These are phyloP conservation scores for Pleurotus platypus DNA, from an alignment of 768 basidiomycete genomes.

Conservation along the genomic window DNA sequence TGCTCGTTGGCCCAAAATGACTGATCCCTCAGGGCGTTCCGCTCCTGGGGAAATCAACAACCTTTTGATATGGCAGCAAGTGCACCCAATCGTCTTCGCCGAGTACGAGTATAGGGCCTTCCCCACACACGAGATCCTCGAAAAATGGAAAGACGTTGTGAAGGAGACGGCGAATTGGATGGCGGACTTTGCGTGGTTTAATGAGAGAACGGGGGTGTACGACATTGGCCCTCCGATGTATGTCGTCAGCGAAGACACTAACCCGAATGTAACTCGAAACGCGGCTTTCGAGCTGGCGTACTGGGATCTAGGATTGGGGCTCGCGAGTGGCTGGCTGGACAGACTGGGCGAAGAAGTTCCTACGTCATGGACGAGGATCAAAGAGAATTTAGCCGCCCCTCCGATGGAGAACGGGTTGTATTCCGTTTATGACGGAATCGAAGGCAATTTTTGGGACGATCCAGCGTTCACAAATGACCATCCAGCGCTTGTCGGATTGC, in stretches of 20 bases:
- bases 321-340: slow-evolving; percentile 48
- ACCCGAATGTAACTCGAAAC: slow-evolving; percentile 49
- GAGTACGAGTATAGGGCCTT: slow-evolving; percentile 51
- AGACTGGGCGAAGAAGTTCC: slow-evolving; percentile 38
- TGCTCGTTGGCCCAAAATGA: slow-evolving; percentile 67
- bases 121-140: slow-evolving; percentile 32
- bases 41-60: slow-evolving; percentile 61
- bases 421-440: slow-evolving; percentile 53
- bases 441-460: slow-evolving; percentile 48
- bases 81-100: slow-evolving; percentile 57
- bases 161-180: slow-evolving; percentile 57
- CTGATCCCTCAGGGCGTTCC: slow-evolving; percentile 54
- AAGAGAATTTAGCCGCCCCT: slow-evolving; percentile 42
- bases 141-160: slow-evolving; percentile 50
- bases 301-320: slow-evolving; percentile 47
- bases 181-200: slow-evolving; percentile 52
- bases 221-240: slow-evolving; percentile 64
- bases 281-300: slow-evolving; percentile 59
- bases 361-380: slow-evolving; percentile 40
- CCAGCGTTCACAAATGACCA: slow-evolving; percentile 52
- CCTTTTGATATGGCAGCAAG: slow-evolving; percentile 61
- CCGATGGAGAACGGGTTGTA: slow-evolving; percentile 51
- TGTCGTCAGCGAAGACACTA: slow-evolving; percentile 53
- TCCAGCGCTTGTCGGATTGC: slow-evolving; percentile 50
- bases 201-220: slow-evolving; percentile 40